These are phyloP conservation scores for Phtheirospermum japonicum DNA, from an alignment of 257 asterid species.

Conservation along the genomic window DNA sequence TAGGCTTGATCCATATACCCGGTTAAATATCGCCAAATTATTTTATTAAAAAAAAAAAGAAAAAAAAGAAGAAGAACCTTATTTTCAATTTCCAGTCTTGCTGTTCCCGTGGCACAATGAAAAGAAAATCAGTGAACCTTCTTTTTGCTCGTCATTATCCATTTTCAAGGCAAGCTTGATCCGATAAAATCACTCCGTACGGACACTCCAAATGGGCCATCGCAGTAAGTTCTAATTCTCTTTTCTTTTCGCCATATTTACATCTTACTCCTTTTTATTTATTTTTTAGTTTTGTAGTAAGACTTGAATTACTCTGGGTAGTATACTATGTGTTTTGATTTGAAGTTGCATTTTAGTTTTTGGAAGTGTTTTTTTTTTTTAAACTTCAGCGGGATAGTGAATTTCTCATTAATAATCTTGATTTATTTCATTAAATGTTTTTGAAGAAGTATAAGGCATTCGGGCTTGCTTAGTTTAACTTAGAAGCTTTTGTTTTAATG, in stretches of 20 bases:
- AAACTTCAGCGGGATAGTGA: too few species aligned
- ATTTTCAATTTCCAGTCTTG: too few species aligned
- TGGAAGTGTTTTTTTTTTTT: not conserved
- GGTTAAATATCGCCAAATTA: too few species aligned
- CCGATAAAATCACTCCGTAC: not conserved
- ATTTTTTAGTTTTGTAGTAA: not conserved
- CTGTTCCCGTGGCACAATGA: too few species aligned
- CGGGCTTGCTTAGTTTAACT: not conserved
- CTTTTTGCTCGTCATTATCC: constrained; percentile 3
- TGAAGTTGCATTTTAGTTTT: too few species aligned
- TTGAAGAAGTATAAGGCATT: too few species aligned
- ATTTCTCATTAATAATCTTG: not conserved
- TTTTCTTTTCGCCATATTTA: not conserved
- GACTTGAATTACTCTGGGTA: not conserved
- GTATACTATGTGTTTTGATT: not conserved
- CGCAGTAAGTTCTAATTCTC: constrained; percentile 11
- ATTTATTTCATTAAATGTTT: too few species aligned
- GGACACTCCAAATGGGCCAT: constrained; percentile 12
- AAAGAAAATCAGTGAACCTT: too few species aligned
- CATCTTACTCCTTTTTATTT: not conserved
- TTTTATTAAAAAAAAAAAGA: too few species aligned
- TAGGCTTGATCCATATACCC: too few species aligned
- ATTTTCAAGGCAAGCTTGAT: not conserved
- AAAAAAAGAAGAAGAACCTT: too few species aligned
- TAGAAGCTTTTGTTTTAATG: not conserved